A percentile compares a stretch with the other conserved stretches of the same genome.
Conservation (phyloP, 345 rosid genomes). For the Gossypium thurberi region DNA sequence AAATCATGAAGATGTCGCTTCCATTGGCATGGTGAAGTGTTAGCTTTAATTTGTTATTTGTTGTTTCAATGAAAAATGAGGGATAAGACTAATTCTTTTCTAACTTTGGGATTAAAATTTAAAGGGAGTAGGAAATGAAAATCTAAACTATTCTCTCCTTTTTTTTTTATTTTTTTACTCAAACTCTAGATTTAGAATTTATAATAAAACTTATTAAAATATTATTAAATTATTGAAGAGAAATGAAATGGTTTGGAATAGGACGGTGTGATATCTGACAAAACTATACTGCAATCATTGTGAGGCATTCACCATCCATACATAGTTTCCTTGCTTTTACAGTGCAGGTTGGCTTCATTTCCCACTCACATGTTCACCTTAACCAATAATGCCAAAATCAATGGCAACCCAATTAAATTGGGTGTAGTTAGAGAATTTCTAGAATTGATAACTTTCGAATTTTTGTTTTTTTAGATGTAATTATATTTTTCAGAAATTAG, state of each 20-base stretch:
- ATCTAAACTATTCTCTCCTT: too few species aligned
- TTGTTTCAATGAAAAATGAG: too few species aligned
- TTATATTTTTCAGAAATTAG: too few species aligned
- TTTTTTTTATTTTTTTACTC: too few species aligned
- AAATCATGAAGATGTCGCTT: slow-evolving; percentile 50
- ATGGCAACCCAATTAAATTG: background rate
- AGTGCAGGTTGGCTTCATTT: background rate
- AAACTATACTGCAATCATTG: background rate
- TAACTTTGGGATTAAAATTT: too few species aligned
- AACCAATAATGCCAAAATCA: background rate
- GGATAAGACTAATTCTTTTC: too few species aligned
- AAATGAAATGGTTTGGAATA: background rate
- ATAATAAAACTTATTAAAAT: too few species aligned
- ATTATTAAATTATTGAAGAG: too few species aligned
- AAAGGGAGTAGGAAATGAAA: too few species aligned
- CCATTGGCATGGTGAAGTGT: slow-evolving; percentile 10
- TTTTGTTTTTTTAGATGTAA: too few species aligned
- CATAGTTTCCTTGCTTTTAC: background rate
- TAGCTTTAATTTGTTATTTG: background rate
- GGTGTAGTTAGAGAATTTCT: too few species aligned
- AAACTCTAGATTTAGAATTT: fast-evolving
- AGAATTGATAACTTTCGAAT: too few species aligned
- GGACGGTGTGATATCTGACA: slow-evolving; percentile 1
- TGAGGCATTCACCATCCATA: background rate
- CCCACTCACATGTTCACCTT: background rate